These are phyloP conservation scores for Leonotis leonurus DNA, from an alignment of 257 asterid genomes.

Conservation along the genomic window DNA sequence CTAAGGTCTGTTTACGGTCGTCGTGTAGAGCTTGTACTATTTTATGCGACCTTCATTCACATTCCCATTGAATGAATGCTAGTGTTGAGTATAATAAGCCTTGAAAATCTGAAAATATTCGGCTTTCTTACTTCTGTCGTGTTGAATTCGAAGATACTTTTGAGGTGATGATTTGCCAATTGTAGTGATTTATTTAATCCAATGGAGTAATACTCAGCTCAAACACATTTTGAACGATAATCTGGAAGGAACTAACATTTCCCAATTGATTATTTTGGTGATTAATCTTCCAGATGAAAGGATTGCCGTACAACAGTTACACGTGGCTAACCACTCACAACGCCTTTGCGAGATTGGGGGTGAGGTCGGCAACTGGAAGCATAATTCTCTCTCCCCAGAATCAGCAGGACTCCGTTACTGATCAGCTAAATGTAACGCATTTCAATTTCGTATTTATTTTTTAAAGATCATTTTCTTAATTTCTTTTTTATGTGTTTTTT, in stretches of 20 bases:
- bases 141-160: not conserved
- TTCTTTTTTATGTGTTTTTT: not conserved
- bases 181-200: not conserved
- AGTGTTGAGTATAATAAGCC: not conserved
- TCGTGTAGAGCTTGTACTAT: not conserved
- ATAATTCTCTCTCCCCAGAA: slow-evolving; percentile 57
- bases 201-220: not conserved
- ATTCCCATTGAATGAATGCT: slow-evolving; percentile 9
- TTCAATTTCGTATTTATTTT: too few relatives aligned
- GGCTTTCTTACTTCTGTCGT: not conserved
- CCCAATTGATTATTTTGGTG: slow-evolving; percentile 5
- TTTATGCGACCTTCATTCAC: not conserved
- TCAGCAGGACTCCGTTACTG: slow-evolving; percentile 84
- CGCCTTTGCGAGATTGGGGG: slow-evolving; percentile 66
- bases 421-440: slow-evolving; percentile 63
- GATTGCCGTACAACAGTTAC: slow-evolving; percentile 81
- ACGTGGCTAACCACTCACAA: slow-evolving; percentile 90
- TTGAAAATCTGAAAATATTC: not conserved
- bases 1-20: slow-evolving; percentile 39
- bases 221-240: not conserved
- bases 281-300: slow-evolving; percentile 46
- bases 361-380: slow-evolving; percentile 60
- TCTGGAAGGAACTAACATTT: not conserved
- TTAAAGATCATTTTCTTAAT: too few relatives aligned
- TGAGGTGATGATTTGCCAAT: not conserved